phyloP scores from a whole-genome alignment of 2,329 filamentous ascomycete species.

The Aspergillus puulaauensis region DNA sequence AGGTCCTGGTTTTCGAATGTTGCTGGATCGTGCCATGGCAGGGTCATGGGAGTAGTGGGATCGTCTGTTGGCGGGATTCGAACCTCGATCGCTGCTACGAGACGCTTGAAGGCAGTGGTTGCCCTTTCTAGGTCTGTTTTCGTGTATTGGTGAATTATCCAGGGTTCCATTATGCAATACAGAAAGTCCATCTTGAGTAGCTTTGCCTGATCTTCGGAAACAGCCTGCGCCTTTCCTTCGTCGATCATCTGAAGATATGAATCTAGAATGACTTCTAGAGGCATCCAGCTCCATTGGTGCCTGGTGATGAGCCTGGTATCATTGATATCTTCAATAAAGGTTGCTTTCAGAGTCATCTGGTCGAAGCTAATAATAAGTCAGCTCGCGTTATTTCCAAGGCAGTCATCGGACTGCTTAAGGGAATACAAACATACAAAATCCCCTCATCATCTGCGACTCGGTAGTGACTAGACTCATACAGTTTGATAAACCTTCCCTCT shows the following conservation, averaged over 20 bases:
- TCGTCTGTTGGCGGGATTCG: not conserved
- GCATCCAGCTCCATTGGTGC: constrained; percentile 14
- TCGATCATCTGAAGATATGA: constrained; percentile 13
- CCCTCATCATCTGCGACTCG: not conserved
- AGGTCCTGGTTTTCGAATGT: not conserved
- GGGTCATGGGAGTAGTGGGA: not conserved
- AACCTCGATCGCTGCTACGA: not conserved
- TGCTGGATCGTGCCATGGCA: not conserved
- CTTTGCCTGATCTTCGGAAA: not conserved
- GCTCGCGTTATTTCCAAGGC: not conserved
- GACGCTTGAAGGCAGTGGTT: not conserved
- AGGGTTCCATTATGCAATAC: not conserved
- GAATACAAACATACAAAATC: not conserved
- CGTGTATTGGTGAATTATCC: not conserved
- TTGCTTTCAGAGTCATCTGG: constrained; percentile 11
- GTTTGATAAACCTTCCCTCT: not conserved
- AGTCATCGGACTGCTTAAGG: not conserved
- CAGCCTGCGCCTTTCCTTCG: constrained; percentile 7
- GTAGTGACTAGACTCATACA: not conserved
- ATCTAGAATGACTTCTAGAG: constrained; percentile 14
- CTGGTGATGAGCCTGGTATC: constrained; percentile 2
- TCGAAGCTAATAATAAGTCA: constrained; percentile 6
- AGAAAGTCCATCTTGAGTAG: not conserved
- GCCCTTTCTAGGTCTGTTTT: not conserved
- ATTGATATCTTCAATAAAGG: constrained; percentile 9